Evolutionary conservation across 2,329 filamentous ascomycete species (phyloP).

Genomic region (Hansfordia pulvinata): DNA sequence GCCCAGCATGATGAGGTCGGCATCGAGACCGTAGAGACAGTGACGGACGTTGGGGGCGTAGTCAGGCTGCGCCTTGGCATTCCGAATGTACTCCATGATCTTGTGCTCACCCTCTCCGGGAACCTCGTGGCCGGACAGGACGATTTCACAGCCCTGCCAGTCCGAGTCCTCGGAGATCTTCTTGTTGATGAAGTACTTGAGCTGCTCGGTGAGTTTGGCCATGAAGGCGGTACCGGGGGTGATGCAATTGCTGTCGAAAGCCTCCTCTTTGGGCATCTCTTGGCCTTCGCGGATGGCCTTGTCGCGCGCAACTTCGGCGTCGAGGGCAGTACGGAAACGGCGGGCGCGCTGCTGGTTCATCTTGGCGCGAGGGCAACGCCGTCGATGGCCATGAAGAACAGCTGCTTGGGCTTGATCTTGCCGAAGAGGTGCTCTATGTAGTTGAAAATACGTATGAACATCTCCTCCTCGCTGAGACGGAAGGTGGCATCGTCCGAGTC

Average conservation of each 20-base stretch:
- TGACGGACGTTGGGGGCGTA: slow-evolving; percentile 92
- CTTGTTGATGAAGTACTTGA: slow-evolving; percentile 98
- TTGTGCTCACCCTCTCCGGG: slow-evolving; percentile 98
- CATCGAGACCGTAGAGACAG: slow-evolving; percentile 93
- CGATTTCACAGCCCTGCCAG: slow-evolving; percentile 94
- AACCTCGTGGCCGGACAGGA: slow-evolving; percentile 93
- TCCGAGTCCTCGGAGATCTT: slow-evolving; percentile 94
- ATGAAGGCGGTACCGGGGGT: slow-evolving; percentile 96
- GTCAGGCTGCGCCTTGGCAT: slow-evolving; percentile 85
- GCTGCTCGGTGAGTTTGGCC: slow-evolving; percentile 84
- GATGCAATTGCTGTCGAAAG: slow-evolving; percentile 98
- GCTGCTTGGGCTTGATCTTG: slow-evolving; percentile 95
- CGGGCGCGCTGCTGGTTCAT: slow-evolving; percentile 98
- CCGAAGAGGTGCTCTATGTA: slow-evolving; percentile 98
- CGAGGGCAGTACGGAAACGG: slow-evolving; percentile 86
- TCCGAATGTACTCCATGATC: slow-evolving; percentile 99
- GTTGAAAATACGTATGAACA: slow-evolving; percentile 99
- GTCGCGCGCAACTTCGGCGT: slow-evolving; percentile 78
- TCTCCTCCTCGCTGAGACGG: slow-evolving; percentile 91
- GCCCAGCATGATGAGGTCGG: slow-evolving; percentile 96
- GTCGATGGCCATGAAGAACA: slow-evolving; percentile 99
- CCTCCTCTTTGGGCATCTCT: slow-evolving; percentile 86
- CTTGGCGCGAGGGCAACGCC: slow-evolving; percentile 96
- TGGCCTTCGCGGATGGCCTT: slow-evolving; percentile 83
- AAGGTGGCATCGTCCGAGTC: slow-evolving; percentile 86